These are phyloP conservation scores for Boletus rex-veris DNA, from an alignment of 768 basidiomycete species.

Conservation along the genomic window DNA sequence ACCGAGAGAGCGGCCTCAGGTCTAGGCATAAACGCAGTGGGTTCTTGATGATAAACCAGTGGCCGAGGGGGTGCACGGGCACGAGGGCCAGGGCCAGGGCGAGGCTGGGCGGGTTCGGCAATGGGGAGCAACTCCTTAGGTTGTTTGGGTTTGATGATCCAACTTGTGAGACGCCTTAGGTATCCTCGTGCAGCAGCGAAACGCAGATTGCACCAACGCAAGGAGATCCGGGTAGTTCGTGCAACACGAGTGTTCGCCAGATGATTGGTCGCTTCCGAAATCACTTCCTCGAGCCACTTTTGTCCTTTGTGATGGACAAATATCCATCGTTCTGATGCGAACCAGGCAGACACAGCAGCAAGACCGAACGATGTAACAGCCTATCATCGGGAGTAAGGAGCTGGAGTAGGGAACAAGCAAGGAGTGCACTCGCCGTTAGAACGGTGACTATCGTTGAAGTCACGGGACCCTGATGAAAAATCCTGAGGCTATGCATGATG, in stretches of 20 bases:
- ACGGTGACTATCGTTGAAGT: conserved; percentile 74
- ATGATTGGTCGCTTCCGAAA: conserved; percentile 24
- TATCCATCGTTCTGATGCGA: conserved; percentile 49
- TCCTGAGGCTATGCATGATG: conserved; percentile 17
- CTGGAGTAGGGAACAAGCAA: neutral
- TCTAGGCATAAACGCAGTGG: conserved; percentile 13
- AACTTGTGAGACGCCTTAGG: conserved; percentile 22
- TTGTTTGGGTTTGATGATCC: conserved; percentile 24
- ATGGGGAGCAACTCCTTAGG: conserved; percentile 24
- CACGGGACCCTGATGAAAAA: conserved; percentile 43
- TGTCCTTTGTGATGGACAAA: conserved; percentile 47
- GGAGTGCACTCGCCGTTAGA: conserved; percentile 46
- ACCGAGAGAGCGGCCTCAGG: conserved; percentile 26
- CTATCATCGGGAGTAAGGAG: conserved; percentile 16
- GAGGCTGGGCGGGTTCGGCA: conserved; percentile 18
- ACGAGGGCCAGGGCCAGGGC: conserved; percentile 9
- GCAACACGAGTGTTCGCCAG: conserved; percentile 28
- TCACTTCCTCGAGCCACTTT: conserved; percentile 50
- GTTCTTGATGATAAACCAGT: conserved; percentile 21
- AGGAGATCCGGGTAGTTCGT: conserved; percentile 22
- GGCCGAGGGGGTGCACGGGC: conserved; percentile 10
- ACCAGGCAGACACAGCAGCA: conserved; percentile 52
- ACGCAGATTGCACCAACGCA: conserved; percentile 24
- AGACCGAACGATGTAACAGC: conserved; percentile 42
- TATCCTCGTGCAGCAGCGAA: conserved; percentile 18